phyloP scores from a whole-genome alignment of 2,329 filamentous ascomycete genomes.

The Hirsutella thompsonii region DNA sequence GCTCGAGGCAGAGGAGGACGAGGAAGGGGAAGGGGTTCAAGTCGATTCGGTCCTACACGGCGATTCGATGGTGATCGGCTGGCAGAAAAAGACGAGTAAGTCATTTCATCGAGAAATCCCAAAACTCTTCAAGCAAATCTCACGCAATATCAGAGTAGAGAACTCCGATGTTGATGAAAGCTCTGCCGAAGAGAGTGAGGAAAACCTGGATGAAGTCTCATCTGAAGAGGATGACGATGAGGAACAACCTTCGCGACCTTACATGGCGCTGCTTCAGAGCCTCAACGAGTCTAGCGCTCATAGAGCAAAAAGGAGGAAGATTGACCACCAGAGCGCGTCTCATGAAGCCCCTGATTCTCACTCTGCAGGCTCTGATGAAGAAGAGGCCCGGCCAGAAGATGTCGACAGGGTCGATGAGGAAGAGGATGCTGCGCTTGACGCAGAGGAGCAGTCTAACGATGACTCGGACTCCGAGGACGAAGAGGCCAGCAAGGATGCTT shows the following conservation, averaged over 20 bases:
- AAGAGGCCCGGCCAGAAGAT: conserved; percentile 18
- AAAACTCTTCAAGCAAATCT: too few relatives aligned
- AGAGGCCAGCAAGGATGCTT: conserved; percentile 52
- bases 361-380: conserved; percentile 19
- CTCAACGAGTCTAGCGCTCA: conserved; percentile 32
- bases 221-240: conserved; percentile 32
- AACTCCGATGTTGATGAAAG: conserved; percentile 11
- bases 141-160: background rate
- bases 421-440: conserved; percentile 5
- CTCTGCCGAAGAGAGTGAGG: conserved; percentile 19
- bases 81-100: conserved; percentile 24
- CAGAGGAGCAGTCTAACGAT: conserved; percentile 17
- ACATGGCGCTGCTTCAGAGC: conserved; percentile 45
- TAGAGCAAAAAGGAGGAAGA: conserved; percentile 43
- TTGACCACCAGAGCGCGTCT: conserved; percentile 25
- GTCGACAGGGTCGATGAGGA: conserved; percentile 13
- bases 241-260: conserved; percentile 31
- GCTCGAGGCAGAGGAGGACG: conserved; percentile 11
- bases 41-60: conserved; percentile 22
- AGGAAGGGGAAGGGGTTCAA: conserved; percentile 16
- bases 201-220: conserved; percentile 22
- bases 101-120: too few relatives aligned
- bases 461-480: conserved; percentile 34
- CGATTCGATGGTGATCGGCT: conserved; percentile 22
- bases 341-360: conserved; percentile 7